These are phyloP conservation scores for Botrytis fragariae DNA, from an alignment of 2,329 filamentous ascomycete species.

Conservation along the genomic window DNA sequence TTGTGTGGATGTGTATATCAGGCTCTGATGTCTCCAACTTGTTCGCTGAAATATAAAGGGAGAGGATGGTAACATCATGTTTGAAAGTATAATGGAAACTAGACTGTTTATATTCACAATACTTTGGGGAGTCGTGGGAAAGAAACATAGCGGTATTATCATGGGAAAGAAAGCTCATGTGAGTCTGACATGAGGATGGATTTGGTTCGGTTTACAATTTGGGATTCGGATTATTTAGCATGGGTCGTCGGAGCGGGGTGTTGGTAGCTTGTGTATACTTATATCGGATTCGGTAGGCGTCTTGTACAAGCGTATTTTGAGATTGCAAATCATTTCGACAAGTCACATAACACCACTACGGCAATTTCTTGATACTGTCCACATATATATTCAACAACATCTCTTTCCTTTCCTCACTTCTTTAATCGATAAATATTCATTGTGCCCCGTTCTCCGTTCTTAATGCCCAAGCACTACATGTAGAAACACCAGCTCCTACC, in stretches of 20 bases:
- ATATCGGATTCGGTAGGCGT: background rate
- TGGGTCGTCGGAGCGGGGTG: constrained; percentile 5
- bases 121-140: background rate
- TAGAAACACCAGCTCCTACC: background rate
- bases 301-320: background rate
- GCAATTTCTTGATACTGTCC: background rate
- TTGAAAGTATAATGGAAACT: background rate
- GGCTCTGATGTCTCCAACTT: constrained; percentile 50
- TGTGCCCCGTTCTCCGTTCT: background rate
- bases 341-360: background rate
- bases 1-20: constrained; percentile 83
- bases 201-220: background rate
- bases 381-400: background rate
- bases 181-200: background rate
- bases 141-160: background rate
- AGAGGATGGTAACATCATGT: background rate
- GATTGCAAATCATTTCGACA: background rate
- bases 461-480: background rate
- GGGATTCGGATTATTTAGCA: constrained; percentile 4
- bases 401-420: background rate
- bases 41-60: background rate
- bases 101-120: background rate
- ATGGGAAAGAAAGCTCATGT: background rate
- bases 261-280: constrained; percentile 5
- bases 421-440: background rate